Conservation (phyloP, 768 basidiomycete genomes). For the Rhizopogon sp. region DNA sequence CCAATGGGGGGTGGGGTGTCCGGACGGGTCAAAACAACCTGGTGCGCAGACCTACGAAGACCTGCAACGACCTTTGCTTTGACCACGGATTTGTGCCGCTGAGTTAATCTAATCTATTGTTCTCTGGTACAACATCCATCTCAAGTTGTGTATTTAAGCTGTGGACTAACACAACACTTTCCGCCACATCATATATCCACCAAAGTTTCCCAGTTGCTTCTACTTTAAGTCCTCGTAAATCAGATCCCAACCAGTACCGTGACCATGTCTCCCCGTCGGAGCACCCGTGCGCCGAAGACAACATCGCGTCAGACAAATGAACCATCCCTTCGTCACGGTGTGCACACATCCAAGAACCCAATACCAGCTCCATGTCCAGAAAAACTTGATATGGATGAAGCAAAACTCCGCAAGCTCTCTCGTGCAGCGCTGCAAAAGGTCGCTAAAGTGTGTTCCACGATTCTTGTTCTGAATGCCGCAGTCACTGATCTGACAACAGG, state of each 20-base stretch:
- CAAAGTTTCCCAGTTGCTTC: not conserved
- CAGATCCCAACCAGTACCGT: not conserved
- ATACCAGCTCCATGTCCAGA: not conserved
- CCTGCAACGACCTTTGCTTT: not conserved
- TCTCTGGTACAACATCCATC: not conserved
- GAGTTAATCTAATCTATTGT: constrained; percentile 1
- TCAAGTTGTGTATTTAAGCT: not conserved
- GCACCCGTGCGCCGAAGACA: not conserved
- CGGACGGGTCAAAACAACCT: too few relatives aligned
- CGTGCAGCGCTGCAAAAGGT: constrained; percentile 21
- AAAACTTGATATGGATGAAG: constrained; percentile 6
- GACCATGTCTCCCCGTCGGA: not conserved
- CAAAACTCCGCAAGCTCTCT: constrained; percentile 17
- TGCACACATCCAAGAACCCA: not conserved
- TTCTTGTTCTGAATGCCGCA: not conserved
- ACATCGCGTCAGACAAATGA: not conserved
- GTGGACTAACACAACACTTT: not conserved
- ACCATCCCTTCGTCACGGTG: not conserved
- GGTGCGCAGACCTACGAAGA: too few relatives aligned
- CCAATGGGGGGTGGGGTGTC: too few relatives aligned
- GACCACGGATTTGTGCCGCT: not conserved
- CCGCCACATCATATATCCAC: not conserved
- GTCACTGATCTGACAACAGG: constrained; percentile 6
- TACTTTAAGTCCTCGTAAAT: not conserved
- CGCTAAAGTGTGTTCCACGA: constrained; percentile 11